Base-by-base conservation (phyloP, 2,329 filamentous ascomycete species). In the Zalaria obscura region DNA sequence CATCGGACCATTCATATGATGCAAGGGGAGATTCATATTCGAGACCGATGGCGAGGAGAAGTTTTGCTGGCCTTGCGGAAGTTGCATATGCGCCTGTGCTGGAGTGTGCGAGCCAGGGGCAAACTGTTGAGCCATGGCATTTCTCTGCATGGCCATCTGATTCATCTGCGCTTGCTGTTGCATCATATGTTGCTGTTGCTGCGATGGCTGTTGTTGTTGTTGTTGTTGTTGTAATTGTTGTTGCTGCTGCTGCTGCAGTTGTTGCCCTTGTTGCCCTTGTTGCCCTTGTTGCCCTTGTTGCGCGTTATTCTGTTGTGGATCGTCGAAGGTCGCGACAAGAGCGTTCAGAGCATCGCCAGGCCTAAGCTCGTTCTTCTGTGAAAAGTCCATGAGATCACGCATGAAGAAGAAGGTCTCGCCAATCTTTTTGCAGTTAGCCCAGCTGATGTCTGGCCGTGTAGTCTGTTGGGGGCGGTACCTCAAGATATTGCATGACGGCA, bases 361-460 rank as follows among this genome's bases (percentile, higher is more conserved):
- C 27, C 66, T 66, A 41, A 76, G 53, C 18, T 68, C 63, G 48
- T 75, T 65, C 38, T 69, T 63, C 43, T 73, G 66, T 25, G 72
- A 72, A 48, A 69, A 74, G 39, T 66, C 64, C 61, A 79, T 76
- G 29, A 80, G 58, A 44, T 69, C 66, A 43, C 69, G 69, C 77
- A 81, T 80, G 48, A 72, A 67, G 41, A 73, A 76, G 55, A 80
- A 72, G 27, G 75, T 78, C 57, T 81, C 78, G 45, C 72, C 73
- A 46, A 79, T 69, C 76, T 80, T 36, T 31, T 27, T 39, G 38
- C 40, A 29, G 46, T 48, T 38, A 48, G 46, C 41, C 41, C 29
- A 44, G 29, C 28, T 44, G 38, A 27, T 41, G 34, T n/a, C 29
- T n/a, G 29, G 29, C 18, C 31, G 32, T 25, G 18, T 11, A 33